Evolutionary conservation across 1,139 yeast species (phyloP).

Genomic region (Yamadazyma taylorii): DNA sequence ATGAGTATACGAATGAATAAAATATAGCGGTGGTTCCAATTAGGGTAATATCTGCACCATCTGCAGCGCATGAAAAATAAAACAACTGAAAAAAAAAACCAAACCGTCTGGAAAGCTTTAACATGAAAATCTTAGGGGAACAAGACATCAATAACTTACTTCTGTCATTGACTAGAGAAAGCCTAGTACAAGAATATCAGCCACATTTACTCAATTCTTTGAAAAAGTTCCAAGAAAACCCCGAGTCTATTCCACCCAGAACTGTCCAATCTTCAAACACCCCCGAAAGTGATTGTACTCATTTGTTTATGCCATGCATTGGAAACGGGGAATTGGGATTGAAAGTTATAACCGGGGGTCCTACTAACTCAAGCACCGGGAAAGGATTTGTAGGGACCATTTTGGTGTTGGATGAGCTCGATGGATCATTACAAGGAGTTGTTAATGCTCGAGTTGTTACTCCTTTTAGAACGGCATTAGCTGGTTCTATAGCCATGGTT

Average conservation of each 20-base stretch:
- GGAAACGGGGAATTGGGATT: slow-evolving; percentile 48
- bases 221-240: slow-evolving; percentile 20
- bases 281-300: slow-evolving; percentile 37
- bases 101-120: no score
- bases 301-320: slow-evolving; percentile 65
- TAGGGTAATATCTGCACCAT: no score
- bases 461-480: slow-evolving; percentile 68
- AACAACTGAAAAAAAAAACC: no score
- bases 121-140: neutral
- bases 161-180: slow-evolving; percentile 9
- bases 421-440: slow-evolving; percentile 54
- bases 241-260: slow-evolving; percentile 38
- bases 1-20: neutral
- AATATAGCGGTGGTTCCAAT: no score
- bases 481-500: slow-evolving; percentile 49
- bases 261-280: slow-evolving; percentile 29
- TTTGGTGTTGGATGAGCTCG: slow-evolving; percentile 46
- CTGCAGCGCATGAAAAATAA: no score
- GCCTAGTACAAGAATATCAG: slow-evolving; percentile 26
- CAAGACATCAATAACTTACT: neutral
- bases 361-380: slow-evolving; percentile 28
- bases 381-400: slow-evolving; percentile 56
- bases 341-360: slow-evolving; percentile 54
- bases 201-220: slow-evolving; percentile 29
- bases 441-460: slow-evolving; percentile 61